Evolutionary conservation across 1,139 yeast genomes (phyloP).

Genomic region (Debaryomycetaceae sp.): DNA sequence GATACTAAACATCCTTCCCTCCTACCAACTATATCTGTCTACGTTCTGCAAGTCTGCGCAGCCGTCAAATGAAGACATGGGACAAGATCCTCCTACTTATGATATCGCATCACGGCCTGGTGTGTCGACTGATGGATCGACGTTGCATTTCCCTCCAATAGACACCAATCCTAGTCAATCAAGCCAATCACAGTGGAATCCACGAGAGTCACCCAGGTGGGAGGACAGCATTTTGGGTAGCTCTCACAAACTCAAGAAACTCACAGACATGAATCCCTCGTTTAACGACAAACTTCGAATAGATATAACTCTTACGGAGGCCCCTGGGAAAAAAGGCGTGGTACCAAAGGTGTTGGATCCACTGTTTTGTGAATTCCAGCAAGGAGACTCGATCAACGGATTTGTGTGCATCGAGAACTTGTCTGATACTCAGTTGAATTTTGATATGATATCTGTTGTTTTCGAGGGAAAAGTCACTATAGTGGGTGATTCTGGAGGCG

Average conservation of each 20-base stretch:
- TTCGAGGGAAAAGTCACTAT: conserved; percentile 35
- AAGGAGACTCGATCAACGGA: conserved; percentile 42
- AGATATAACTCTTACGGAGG: conserved; percentile 31
- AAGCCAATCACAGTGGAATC: conserved; percentile 1
- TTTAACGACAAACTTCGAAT: conserved; percentile 26
- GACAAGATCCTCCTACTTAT: conserved; percentile 8
- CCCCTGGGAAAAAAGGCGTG: conserved; percentile 28
- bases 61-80: conserved; percentile 2
- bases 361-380: conserved; percentile 32
- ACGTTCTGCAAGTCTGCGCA: conserved; percentile 3
- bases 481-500: conserved; percentile 8
- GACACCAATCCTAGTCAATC: neutral
- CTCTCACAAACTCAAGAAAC: conserved; percentile 31
- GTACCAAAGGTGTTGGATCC: conserved; percentile 32
- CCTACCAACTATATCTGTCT: conserved; percentile 20
- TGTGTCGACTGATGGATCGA: neutral
- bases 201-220: conserved; percentile 30
- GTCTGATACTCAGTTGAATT: conserved; percentile 24
- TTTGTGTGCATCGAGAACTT: conserved; percentile 28
- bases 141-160: neutral
- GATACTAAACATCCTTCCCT: conserved; percentile 29
- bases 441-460: conserved; percentile 41
- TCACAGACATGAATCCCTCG: conserved; percentile 26
- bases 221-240: conserved; percentile 39
- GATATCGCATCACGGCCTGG: conserved; percentile 4